Percentiles rank a stretch among this genome's conserved stretches.
Evolutionary conservation across 331 rosid genomes (phyloP).

Genomic region (Spiraea crenata): DNA sequence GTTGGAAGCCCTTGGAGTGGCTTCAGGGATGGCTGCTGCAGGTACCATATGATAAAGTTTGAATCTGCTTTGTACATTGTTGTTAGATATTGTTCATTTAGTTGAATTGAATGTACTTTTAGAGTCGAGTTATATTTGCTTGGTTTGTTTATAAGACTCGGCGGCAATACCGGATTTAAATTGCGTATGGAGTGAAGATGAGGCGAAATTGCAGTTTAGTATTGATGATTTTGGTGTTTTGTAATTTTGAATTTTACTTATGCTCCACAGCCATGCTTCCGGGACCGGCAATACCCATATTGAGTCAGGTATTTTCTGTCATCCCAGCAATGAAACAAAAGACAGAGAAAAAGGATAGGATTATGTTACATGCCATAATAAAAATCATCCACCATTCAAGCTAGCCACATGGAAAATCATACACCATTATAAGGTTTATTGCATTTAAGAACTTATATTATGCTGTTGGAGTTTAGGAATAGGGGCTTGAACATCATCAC

Average conservation of each 20-base stretch:
- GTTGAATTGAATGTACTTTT: not conserved
- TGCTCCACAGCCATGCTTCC: slow-evolving; percentile 89
- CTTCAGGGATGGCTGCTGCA: slow-evolving; percentile 78
- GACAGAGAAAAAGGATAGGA: not conserved
- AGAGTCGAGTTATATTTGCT: not conserved
- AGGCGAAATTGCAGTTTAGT: slow-evolving; percentile 7
- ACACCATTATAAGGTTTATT: too few relatives aligned
- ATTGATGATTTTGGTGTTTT: slow-evolving; percentile 18
- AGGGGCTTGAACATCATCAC: not conserved
- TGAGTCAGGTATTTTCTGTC: slow-evolving; percentile 67
- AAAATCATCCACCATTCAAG: not conserved
- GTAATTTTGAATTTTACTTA: slow-evolving; percentile 43
- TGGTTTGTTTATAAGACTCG: not conserved
- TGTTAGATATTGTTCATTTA: not conserved
- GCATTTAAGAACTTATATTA: too few relatives aligned
- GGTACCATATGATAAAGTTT: slow-evolving; percentile 41
- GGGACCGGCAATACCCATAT: slow-evolving; percentile 91
- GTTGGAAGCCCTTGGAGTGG: slow-evolving; percentile 83
- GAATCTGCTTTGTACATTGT: not conserved
- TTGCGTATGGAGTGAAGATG: slow-evolving; percentile 11
- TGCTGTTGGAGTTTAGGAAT: not conserved
- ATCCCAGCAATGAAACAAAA: not conserved
- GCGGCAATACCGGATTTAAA: slow-evolving; percentile 10
- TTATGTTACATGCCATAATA: not conserved
- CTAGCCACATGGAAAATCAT: too few relatives aligned